These are phyloP conservation scores for Pseudogymnoascus sp. DNA, from an alignment of 2,329 filamentous ascomycete species.

Conservation along the genomic window DNA sequence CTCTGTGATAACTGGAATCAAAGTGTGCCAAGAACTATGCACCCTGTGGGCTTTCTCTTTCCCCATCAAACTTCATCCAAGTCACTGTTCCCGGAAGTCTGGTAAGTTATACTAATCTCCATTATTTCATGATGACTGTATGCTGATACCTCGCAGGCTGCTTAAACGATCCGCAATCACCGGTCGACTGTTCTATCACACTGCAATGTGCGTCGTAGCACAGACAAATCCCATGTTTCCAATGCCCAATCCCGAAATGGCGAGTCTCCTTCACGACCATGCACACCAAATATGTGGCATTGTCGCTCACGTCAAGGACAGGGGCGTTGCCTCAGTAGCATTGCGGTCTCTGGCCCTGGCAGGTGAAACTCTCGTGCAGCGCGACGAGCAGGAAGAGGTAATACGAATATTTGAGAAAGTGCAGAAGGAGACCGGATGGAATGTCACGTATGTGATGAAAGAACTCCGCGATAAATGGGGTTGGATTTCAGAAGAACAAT, in stretches of 20 bases:
- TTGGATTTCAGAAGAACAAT: conserved; percentile 41
- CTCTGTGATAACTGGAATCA: conserved; percentile 78
- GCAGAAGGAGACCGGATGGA: conserved; percentile 69
- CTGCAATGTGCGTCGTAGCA: conserved; percentile 69
- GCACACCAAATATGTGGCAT: conserved; percentile 85
- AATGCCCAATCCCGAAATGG: conserved; percentile 46
- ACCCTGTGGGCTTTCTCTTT: conserved; percentile 69
- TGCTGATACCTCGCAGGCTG: conserved; percentile 46
- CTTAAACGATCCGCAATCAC: conserved; percentile 75
- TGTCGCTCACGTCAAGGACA: conserved; percentile 73
- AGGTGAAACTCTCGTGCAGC: conserved; percentile 59
- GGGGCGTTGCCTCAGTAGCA: conserved; percentile 68
- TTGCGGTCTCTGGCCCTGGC: conserved; percentile 73
- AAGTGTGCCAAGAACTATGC: conserved; percentile 75
- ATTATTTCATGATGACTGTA: conserved; percentile 10
- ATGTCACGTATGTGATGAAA: conserved; percentile 59
- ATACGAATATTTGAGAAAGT: conserved; percentile 69
- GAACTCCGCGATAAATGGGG: conserved; percentile 72
- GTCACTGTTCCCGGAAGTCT: conserved; percentile 79
- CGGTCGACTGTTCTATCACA: conserved; percentile 82
- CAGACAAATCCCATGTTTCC: conserved; percentile 65
- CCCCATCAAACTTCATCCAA: conserved; percentile 57
- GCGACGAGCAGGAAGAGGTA: conserved; percentile 71
- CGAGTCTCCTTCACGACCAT: conserved; percentile 60
- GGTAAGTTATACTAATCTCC: conserved; percentile 41